Evolutionary conservation across 2,329 filamentous ascomycete species (phyloP).

Genomic region (Epichloe coenophiala): DNA sequence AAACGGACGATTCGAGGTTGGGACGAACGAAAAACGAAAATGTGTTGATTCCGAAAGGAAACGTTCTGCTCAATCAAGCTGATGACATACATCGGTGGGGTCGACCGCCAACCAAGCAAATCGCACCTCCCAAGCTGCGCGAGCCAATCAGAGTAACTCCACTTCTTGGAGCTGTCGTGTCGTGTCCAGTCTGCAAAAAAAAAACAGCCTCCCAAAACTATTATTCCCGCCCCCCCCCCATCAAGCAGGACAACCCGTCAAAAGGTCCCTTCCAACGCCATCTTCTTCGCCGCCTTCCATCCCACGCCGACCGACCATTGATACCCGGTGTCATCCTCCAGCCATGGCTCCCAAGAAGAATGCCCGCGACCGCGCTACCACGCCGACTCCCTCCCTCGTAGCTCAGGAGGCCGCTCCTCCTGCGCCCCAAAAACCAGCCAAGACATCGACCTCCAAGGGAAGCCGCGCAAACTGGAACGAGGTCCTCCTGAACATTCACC

Average conservation of each 20-base stretch:
- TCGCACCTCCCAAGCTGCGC: neutral
- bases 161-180: constrained; percentile 23
- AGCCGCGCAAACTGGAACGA: constrained; percentile 32
- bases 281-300: neutral
- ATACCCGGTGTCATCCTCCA: constrained; percentile 11
- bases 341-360: constrained; percentile 42
- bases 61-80: neutral
- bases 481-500: constrained; percentile 57
- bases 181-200: too few relatives aligned
- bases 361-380: constrained; percentile 15
- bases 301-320: neutral
- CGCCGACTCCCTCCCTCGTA: constrained; percentile 4
- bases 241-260: too few relatives aligned
- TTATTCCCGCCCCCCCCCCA: too few relatives aligned
- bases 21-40: too few relatives aligned
- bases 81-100: neutral
- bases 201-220: neutral
- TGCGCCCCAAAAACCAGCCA: neutral
- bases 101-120: neutral
- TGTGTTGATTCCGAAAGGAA: constrained; percentile 1
- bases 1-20: too few relatives aligned
- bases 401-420: neutral
- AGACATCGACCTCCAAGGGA: constrained; percentile 9
- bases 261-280: too few relatives aligned
- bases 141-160: constrained; percentile 18